Conservation (phyloP, 441 rosid species). For the Biscutella laevigata region DNA sequence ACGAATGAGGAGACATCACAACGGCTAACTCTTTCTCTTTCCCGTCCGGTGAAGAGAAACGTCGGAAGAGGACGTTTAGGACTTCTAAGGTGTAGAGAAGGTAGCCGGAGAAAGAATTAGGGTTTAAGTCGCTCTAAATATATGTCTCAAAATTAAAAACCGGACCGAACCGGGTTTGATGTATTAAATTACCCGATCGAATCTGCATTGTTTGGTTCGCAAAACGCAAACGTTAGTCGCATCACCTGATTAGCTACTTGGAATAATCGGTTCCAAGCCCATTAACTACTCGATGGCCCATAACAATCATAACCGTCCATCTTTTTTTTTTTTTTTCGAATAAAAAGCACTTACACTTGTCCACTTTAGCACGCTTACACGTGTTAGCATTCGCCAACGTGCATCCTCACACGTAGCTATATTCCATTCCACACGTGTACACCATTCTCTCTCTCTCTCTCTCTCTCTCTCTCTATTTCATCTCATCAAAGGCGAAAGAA, state of each 20-base stretch:
- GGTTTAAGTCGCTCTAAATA: constrained; percentile 28
- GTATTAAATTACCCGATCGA: neutral
- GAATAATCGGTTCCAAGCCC: no score
- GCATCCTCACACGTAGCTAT: constrained; percentile 18
- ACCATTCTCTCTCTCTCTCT: constrained; percentile 17
- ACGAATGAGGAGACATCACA: constrained; percentile 40
- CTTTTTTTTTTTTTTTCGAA: no score
- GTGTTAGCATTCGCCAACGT: constrained; percentile 22
- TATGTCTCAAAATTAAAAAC: no score
- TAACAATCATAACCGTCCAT: constrained; percentile 9
- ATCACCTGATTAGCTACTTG: no score
- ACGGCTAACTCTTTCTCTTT: neutral
- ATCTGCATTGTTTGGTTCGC: neutral
- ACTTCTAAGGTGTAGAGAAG: constrained; percentile 6
- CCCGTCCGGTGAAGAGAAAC: constrained; percentile 14
- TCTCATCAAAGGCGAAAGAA: constrained; percentile 1
- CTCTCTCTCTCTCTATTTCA: constrained; percentile 14
- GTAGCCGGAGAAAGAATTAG: constrained; percentile 18
- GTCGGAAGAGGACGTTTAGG: constrained; percentile 8
- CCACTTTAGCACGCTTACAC: constrained; percentile 15
- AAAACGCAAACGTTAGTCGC: no score
- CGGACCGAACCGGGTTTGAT: no score
- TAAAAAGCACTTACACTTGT: neutral
- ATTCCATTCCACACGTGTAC: constrained; percentile 26
- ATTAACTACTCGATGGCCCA: constrained; percentile 8